Base-by-base conservation (phyloP, 768 basidiomycete species). In the Calocybe indica region DNA sequence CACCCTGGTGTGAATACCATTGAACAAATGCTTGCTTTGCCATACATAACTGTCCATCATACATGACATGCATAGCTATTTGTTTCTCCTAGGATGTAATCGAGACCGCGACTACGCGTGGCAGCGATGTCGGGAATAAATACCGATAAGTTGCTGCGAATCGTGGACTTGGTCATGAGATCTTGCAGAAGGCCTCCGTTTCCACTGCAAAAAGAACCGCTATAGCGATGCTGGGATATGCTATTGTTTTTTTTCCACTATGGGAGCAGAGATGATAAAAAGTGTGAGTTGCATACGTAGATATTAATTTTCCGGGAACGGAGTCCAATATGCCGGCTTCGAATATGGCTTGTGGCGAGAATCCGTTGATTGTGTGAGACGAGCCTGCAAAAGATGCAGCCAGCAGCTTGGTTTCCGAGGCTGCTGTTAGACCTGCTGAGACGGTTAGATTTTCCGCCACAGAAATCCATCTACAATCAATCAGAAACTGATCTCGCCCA, bases 31-130 rank as follows among this genome's bases (percentile, higher is more conserved):
- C 22, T 22, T 22, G 22, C 22, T 8, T 30, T 34, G 6, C 12
- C 40, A 41, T 28, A n/a, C 2, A 1, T 6, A 9, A 31, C 10
- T 41, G 5, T 6, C 35, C 15, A 36, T 42, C 10, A 31, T 55
- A 67, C 73, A 58, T 69, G 70, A 45, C 73, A 72, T 22, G 66
- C 62, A 57, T 71, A 72, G 55, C 78, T 79, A 52, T 81, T 81
- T 2, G 77, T 80, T 58, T 81, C 79, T 29, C 83, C 85, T 1
- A 86, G 62, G n/a, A 86, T 70, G 56, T 82, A 87, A 32, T 72
- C 63, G 12, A 85, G 61, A 3, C 75, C 74, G 3, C 67, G 58
- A 7, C 59, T 66, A 22, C 67, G 62, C 1, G 76, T 73, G 5
- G 75, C 79, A 6, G 62, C 57, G 45, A 85, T 78, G 56, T 86